Evolutionary conservation across 2,329 filamentous ascomycete genomes (phyloP).

Genomic region (Cercospora brassicicola): DNA sequence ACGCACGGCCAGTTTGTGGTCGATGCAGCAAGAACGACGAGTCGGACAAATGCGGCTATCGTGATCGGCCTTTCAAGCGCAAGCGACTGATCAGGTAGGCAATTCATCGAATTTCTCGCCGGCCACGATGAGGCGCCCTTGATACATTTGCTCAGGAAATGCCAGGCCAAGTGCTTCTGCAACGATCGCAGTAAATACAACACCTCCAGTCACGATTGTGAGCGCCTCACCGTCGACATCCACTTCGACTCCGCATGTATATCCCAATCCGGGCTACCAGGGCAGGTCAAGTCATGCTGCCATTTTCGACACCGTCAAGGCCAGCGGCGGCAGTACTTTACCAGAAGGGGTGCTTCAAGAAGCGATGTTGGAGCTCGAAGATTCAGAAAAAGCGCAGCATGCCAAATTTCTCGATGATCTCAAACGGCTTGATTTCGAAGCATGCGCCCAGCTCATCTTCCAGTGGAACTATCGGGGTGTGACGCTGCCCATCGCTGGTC

Average conservation of each 20-base stretch:
- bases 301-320: constrained; percentile 37
- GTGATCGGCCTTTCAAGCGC: constrained; percentile 35
- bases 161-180: background rate
- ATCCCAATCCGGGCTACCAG: constrained; percentile 40
- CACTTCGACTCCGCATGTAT: constrained; percentile 24
- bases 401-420: constrained; percentile 26
- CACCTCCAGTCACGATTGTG: constrained; percentile 10
- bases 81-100: constrained; percentile 10
- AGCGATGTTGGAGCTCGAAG: constrained; percentile 18
- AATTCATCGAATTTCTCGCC: background rate
- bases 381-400: constrained; percentile 27
- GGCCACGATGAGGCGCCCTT: background rate
- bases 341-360: constrained; percentile 1
- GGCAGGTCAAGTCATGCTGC: constrained; percentile 38
- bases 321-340: constrained; percentile 18
- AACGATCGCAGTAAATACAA: constrained; percentile 12
- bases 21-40: constrained; percentile 31
- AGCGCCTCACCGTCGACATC: constrained; percentile 14
- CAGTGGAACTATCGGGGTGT: constrained; percentile 32
- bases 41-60: constrained; percentile 30
- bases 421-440: constrained; percentile 14
- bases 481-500: constrained; percentile 34
- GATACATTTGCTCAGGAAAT: background rate
- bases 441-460: constrained; percentile 28
- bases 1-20: constrained; percentile 33